Percentiles rank a stretch among this genome's conserved stretches.
Evolutionary conservation across 1,139 yeast species (phyloP).

Genomic region (Nematodospora anomalae): DNA sequence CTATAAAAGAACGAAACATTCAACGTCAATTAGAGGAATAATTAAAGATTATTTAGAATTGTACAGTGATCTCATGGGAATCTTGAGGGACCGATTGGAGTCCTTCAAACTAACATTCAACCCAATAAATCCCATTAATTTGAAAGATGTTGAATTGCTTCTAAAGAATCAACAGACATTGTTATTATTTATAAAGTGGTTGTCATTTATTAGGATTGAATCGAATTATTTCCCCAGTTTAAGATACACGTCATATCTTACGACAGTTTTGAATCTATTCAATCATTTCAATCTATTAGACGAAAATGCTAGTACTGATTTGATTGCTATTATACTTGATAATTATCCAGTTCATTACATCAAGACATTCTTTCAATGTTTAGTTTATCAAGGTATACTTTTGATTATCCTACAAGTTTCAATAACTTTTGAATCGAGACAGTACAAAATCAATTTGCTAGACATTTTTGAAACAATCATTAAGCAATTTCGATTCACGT

Average conservation of each 20-base stretch:
- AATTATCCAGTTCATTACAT: conserved; percentile 16
- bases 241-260: conserved; percentile 29
- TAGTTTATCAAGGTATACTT: conserved; percentile 27
- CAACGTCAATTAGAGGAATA: conserved; percentile 18
- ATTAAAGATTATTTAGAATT: conserved; percentile 23
- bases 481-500: conserved; percentile 11
- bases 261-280: conserved; percentile 26
- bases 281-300: conserved; percentile 28
- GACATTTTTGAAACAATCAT: conserved; percentile 10
- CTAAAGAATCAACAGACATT: conserved; percentile 23
- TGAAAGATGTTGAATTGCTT: conserved; percentile 18
- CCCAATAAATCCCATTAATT: conserved; percentile 1
- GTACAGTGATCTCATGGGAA: conserved; percentile 19
- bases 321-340: conserved; percentile 3
- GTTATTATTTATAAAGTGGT: conserved; percentile 29
- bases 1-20: conserved; percentile 22
- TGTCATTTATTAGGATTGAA: conserved; percentile 33
- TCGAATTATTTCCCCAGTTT: conserved; percentile 34
- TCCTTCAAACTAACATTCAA: conserved; percentile 2
- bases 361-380: conserved; percentile 21
- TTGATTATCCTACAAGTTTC: conserved; percentile 22
- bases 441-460: conserved; percentile 10
- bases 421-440: background rate
- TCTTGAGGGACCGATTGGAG: conserved; percentile 15
- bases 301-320: conserved; percentile 10